Percentiles rank a stretch among this genome's conserved stretches.
Conservation (phyloP, 257 asterid species). For the Solanum clarkiae region DNA sequence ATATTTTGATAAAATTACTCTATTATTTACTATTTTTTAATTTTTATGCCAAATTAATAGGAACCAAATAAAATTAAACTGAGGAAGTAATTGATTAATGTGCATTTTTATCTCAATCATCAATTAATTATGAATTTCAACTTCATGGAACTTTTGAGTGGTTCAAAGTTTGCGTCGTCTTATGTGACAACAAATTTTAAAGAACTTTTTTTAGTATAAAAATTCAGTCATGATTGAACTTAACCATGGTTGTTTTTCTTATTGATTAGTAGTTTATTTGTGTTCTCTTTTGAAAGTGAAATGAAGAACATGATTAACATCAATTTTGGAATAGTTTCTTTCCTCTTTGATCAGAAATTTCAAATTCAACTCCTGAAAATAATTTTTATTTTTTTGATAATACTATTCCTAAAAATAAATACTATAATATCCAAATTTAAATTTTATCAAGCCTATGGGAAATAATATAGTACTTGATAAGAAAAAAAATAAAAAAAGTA, state of each 20-base stretch:
- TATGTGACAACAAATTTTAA: background rate
- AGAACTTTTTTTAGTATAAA: background rate
- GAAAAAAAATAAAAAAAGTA: too few species aligned
- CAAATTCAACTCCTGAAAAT: too few species aligned
- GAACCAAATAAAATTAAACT: too few species aligned
- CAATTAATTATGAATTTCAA: background rate
- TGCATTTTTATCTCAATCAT: background rate
- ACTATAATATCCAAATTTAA: background rate
- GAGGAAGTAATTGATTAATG: background rate
- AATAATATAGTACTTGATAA: too few species aligned
- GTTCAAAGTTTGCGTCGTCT: background rate
- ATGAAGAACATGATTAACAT: background rate
- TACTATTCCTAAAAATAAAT: too few species aligned
- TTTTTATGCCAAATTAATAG: too few species aligned
- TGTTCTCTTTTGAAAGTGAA: background rate
- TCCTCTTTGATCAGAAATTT: background rate
- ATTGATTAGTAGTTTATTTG: background rate
- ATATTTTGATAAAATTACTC: too few species aligned
- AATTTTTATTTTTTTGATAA: background rate
- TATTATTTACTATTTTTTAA: too few species aligned
- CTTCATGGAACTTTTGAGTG: background rate
- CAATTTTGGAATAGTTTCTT: background rate
- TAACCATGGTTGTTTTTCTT: background rate
- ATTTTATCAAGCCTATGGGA: too few species aligned
- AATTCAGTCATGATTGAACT: background rate